These are phyloP conservation scores for Metschnikowia gelsemii DNA, from an alignment of 805 yeast species.

Conservation along the genomic window DNA sequence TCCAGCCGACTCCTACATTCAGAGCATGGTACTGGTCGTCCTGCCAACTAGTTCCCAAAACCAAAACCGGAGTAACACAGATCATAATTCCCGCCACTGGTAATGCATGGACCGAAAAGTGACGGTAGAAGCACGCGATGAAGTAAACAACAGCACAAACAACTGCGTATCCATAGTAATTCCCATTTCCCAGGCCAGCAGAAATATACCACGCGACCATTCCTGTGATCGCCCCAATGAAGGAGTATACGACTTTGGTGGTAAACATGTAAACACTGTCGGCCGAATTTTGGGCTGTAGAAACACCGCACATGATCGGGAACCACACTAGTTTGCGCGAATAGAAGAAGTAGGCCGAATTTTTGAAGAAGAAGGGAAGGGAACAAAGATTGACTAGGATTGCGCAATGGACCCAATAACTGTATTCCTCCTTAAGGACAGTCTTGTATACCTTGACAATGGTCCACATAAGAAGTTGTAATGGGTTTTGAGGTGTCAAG, in stretches of 20 bases:
- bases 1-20: conserved; percentile 30
- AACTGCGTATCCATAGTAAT: conserved; percentile 31
- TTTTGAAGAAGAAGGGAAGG: conserved; percentile 27
- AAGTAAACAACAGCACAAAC: conserved; percentile 29
- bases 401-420: conserved; percentile 34
- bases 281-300: conserved; percentile 32
- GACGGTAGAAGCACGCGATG: conserved; percentile 28
- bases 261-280: conserved; percentile 28
- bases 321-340: conserved; percentile 30
- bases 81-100: conserved; percentile 29
- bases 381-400: conserved; percentile 24
- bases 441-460: conserved; percentile 20
- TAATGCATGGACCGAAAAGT: conserved; percentile 30
- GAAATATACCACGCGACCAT: conserved; percentile 37
- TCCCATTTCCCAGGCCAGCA: conserved; percentile 32
- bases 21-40: conserved; percentile 24
- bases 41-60: conserved; percentile 35
- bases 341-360: conserved; percentile 32
- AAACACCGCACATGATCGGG: conserved; percentile 32
- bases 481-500: conserved; percentile 23
- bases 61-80: conserved; percentile 30
- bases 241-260: conserved; percentile 27
- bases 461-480: conserved; percentile 23
- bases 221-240: conserved; percentile 32
- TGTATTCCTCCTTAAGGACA: conserved; percentile 22